Percentiles rank a stretch among this genome's conserved stretches.
phyloP scores from a whole-genome alignment of 1,284 basidiomycete species.

The Tylopilus orsonianus region DNA sequence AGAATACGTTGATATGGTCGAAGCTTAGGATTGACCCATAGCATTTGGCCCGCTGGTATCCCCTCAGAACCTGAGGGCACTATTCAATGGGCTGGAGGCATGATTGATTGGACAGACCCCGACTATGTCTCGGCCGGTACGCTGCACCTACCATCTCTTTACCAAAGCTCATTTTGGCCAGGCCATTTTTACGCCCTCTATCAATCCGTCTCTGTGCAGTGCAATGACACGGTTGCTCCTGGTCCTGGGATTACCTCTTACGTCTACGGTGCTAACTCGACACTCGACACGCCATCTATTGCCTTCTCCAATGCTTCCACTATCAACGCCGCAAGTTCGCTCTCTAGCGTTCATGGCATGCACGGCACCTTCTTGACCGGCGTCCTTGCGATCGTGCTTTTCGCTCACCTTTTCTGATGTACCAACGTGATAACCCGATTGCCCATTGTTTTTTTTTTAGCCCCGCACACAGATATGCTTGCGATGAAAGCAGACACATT shows the following conservation, averaged over 20 bases:
- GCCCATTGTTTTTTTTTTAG: neutral
- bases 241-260: slow-evolving; percentile 55
- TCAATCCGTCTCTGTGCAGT: slow-evolving; percentile 58
- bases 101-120: slow-evolving; percentile 75
- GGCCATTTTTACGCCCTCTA: slow-evolving; percentile 63
- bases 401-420: slow-evolving; percentile 28
- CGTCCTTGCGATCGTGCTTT: slow-evolving; percentile 25
- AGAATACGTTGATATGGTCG: neutral
- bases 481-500: neutral
- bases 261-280: slow-evolving; percentile 56
- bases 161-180: slow-evolving; percentile 14
- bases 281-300: slow-evolving; percentile 50
- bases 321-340: slow-evolving; percentile 38
- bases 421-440: neutral
- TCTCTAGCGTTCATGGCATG: slow-evolving; percentile 9
- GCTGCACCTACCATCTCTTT: neutral
- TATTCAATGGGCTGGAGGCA: slow-evolving; percentile 71
- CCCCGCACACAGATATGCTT: neutral
- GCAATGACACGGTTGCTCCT: slow-evolving; percentile 48
- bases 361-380: slow-evolving; percentile 14
- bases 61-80: slow-evolving; percentile 60
- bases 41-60: slow-evolving; percentile 80
- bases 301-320: slow-evolving; percentile 56
- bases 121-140: slow-evolving; percentile 66
- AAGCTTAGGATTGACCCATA: slow-evolving; percentile 26